Evolutionary conservation across 805 yeast species (phyloP).

Genomic region (Scheffersomyces stipitis): DNA sequence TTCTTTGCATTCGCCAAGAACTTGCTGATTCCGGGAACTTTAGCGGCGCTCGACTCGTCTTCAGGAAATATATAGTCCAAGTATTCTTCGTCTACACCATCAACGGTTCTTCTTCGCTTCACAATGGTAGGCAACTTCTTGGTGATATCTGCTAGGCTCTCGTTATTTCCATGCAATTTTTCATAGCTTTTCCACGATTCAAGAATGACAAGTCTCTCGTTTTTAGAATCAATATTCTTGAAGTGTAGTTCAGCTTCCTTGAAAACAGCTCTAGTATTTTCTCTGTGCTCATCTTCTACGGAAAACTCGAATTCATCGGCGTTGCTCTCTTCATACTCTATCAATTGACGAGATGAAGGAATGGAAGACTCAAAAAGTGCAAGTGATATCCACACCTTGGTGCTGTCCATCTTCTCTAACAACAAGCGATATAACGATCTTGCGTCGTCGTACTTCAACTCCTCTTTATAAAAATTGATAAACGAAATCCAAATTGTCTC

Average conservation of each 20-base stretch:
- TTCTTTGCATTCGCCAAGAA: slow-evolving; percentile 45
- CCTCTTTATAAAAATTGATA: slow-evolving; percentile 63
- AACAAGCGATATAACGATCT: slow-evolving; percentile 48
- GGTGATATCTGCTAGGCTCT: slow-evolving; percentile 33
- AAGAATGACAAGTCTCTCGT: slow-evolving; percentile 51
- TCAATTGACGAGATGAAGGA: slow-evolving; percentile 52
- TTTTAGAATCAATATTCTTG: slow-evolving; percentile 33
- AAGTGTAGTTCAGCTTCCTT: slow-evolving; percentile 49
- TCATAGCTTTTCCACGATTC: slow-evolving; percentile 71
- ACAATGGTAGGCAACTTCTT: slow-evolving; percentile 55
- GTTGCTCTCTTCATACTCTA: slow-evolving; percentile 34
- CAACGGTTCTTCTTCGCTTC: slow-evolving; percentile 43
- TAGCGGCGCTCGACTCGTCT: slow-evolving; percentile 35
- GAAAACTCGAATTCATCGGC: slow-evolving; percentile 53
- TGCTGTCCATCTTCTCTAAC: slow-evolving; percentile 25
- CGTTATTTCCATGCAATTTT: slow-evolving; percentile 52
- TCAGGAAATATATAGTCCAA: slow-evolving; percentile 69
- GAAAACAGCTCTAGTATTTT: slow-evolving; percentile 56
- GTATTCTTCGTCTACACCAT: slow-evolving; percentile 53
- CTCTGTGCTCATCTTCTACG: slow-evolving; percentile 50
- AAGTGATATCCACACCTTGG: slow-evolving; percentile 56
- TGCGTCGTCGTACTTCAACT: slow-evolving; percentile 55
- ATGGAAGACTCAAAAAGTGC: slow-evolving; percentile 72
- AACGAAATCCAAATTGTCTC: slow-evolving; percentile 29
- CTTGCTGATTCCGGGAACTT: slow-evolving; percentile 23